phyloP scores from a whole-genome alignment of 192 early-diverging fungal species.

The Entomortierella beljakovae region DNA sequence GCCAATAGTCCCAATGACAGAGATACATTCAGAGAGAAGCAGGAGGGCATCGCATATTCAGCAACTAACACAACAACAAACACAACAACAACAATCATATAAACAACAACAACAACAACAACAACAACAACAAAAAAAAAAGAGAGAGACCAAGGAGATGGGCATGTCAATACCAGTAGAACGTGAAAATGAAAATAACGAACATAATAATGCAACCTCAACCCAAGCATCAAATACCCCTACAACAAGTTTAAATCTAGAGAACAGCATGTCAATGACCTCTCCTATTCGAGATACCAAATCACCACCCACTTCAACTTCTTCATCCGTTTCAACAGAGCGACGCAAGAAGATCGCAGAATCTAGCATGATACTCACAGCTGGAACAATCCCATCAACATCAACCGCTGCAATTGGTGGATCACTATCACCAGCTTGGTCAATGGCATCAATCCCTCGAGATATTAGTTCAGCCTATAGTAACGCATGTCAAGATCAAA shows the following conservation, averaged over 20 bases:
- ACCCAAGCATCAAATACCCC: background rate
- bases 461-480: constrained; percentile 44
- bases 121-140: background rate
- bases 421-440: constrained; percentile 48
- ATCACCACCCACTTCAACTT: constrained; percentile 37
- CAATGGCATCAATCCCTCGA: constrained; percentile 52
- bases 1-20: background rate
- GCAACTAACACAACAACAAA: background rate
- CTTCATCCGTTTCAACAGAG: constrained; percentile 8
- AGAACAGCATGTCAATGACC: constrained; percentile 28
- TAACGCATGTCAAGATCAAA: background rate
- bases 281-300: constrained; percentile 26
- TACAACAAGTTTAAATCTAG: constrained; percentile 7
- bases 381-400: constrained; percentile 2
- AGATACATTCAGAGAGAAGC: background rate
- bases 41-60: background rate
- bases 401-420: constrained; percentile 3
- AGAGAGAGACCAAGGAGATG: background rate
- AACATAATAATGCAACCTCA: constrained; percentile 3
- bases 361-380: constrained; percentile 45
- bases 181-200: background rate
- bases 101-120: background rate
- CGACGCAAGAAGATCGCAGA: constrained; percentile 40
- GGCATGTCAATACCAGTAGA: background rate
- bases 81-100: constrained; percentile 1